Percentiles rank a stretch among this genome's conserved stretches.
Evolutionary conservation across 78 protist genomes (phyloP).

Genomic region (Dictyostelium citrinum): DNA sequence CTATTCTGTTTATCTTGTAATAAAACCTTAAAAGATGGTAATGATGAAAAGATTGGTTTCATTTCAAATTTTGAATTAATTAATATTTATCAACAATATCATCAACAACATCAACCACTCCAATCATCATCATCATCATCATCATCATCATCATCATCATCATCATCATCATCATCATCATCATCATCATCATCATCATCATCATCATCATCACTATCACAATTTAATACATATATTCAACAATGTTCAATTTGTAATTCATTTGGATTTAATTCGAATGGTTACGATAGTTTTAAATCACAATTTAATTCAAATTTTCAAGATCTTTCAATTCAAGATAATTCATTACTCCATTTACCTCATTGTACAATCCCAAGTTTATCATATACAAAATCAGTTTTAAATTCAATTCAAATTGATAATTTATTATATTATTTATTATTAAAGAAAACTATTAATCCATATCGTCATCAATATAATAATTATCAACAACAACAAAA

Average conservation of each 20-base stretch:
- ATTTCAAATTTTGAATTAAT: slow-evolving; percentile 1
- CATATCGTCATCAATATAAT: background rate
- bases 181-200: too few species aligned
- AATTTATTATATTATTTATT: background rate
- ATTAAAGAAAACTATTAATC: background rate
- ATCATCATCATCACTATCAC: background rate
- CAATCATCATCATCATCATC: background rate
- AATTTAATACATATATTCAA: background rate
- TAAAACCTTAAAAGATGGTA: background rate
- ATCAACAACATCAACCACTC: background rate
- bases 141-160: background rate
- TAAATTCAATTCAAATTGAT: slow-evolving; percentile 34
- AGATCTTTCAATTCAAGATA: slow-evolving; percentile 3
- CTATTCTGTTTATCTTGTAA: slow-evolving; percentile 4
- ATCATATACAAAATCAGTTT: background rate
- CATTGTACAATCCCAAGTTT: slow-evolving; percentile 4
- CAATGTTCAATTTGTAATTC: slow-evolving; percentile 38
- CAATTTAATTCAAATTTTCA: slow-evolving; percentile 2
- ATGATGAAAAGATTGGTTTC: background rate
- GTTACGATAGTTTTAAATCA: background rate
- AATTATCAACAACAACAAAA: background rate
- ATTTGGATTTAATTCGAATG: slow-evolving; percentile 32
- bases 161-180: too few species aligned
- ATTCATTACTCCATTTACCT: background rate
- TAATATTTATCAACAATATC: background rate